phyloP scores from a whole-genome alignment of 2,329 filamentous ascomycete genomes.

The Arthroderma uncinatum region DNA sequence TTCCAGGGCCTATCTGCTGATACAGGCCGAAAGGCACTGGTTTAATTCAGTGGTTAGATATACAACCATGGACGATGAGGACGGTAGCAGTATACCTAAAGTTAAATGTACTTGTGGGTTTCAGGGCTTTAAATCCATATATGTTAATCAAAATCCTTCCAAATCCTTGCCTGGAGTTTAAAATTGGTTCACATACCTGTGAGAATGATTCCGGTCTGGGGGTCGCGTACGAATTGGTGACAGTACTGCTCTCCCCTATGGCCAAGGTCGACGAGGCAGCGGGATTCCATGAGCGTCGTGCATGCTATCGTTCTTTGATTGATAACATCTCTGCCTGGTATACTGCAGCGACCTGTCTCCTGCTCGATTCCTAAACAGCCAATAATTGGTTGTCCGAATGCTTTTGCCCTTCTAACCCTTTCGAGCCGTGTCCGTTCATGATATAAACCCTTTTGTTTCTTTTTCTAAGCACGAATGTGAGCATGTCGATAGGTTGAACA shows the following conservation, averaged over 20 bases:
- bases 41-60: neutral
- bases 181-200: slow-evolving; percentile 21
- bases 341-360: slow-evolving; percentile 21
- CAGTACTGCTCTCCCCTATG: neutral
- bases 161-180: neutral
- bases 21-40: slow-evolving; percentile 6
- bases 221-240: slow-evolving; percentile 23
- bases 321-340: slow-evolving; percentile 17
- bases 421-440: slow-evolving; percentile 23
- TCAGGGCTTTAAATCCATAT: neutral
- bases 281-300: slow-evolving; percentile 24
- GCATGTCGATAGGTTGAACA: neutral
- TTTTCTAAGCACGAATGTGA: slow-evolving; percentile 18
- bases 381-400: slow-evolving; percentile 23
- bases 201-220: slow-evolving; percentile 27
- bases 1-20: slow-evolving; percentile 7
- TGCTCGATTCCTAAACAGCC: slow-evolving; percentile 16
- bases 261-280: slow-evolving; percentile 24
- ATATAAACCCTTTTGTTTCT: slow-evolving; percentile 19
- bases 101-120: neutral
- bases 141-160: neutral
- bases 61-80: neutral
- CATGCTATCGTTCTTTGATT: slow-evolving; percentile 24
- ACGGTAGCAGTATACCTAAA: slow-evolving; percentile 9
- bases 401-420: slow-evolving; percentile 24